These are phyloP conservation scores for Oxalis stricta DNA, from an alignment of 441 rosid species.

Conservation along the genomic window DNA sequence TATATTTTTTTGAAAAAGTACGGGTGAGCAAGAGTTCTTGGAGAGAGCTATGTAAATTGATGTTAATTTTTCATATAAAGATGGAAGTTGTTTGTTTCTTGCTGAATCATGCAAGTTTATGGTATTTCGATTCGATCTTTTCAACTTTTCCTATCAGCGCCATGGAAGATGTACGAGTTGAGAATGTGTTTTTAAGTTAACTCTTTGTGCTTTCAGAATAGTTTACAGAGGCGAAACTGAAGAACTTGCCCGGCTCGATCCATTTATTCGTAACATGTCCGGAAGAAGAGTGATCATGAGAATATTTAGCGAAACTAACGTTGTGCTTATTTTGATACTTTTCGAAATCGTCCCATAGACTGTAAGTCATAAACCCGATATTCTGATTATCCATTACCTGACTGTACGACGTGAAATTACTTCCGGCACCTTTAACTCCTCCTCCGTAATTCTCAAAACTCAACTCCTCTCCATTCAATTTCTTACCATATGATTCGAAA, in stretches of 20 bases:
- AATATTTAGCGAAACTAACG: conserved; percentile 37
- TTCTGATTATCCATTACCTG: conserved; percentile 24
- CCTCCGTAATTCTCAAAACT: conserved; percentile 70
- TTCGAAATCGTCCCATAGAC: conserved; percentile 57
- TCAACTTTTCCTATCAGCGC: too few relatives aligned
- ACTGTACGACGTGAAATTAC: conserved; percentile 62
- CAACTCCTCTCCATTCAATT: conserved; percentile 32
- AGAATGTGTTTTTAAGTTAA: too few relatives aligned
- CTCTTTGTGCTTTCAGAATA: too few relatives aligned
- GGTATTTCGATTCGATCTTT: too few relatives aligned
- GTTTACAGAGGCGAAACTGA: too few relatives aligned
- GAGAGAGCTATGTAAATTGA: too few relatives aligned
- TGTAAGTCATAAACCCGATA: conserved; percentile 61
- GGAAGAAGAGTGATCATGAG: conserved; percentile 22
- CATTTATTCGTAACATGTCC: conserved; percentile 56
- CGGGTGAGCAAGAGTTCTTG: too few relatives aligned
- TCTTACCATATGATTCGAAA: conserved; percentile 63
- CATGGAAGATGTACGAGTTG: too few relatives aligned
- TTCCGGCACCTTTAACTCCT: conserved; percentile 78
- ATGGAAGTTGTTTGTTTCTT: too few relatives aligned
- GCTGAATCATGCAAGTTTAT: too few relatives aligned
- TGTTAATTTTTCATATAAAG: too few relatives aligned
- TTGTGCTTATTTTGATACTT: conserved; percentile 38
- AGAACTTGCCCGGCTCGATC: conserved; percentile 96
- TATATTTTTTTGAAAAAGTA: neutral